Percentiles rank a stretch among this genome's conserved stretches.
Evolutionary conservation across 306 rosid species (phyloP).

Genomic region (Luffa acutangula): DNA sequence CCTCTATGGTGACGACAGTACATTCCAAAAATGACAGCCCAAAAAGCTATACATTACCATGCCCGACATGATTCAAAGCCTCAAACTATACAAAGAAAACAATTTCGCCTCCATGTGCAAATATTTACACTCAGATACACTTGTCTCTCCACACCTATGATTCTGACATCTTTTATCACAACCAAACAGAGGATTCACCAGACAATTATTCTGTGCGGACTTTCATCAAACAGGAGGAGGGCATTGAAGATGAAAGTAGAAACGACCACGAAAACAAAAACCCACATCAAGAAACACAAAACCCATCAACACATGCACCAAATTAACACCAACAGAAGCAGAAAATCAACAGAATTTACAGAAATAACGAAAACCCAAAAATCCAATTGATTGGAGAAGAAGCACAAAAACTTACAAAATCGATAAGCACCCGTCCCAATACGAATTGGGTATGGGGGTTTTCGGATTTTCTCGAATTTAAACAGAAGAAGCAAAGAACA

Average conservation of each 20-base stretch:
- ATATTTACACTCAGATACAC: neutral
- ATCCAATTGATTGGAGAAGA: slow-evolving; percentile 10
- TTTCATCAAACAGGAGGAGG: neutral
- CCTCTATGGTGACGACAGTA: neutral
- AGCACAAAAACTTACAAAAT: slow-evolving; percentile 12
- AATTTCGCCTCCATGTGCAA: neutral
- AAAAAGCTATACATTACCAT: slow-evolving; percentile 4
- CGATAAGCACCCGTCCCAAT: slow-evolving; percentile 14
- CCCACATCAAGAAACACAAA: slow-evolving; percentile 13
- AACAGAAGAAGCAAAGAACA: neutral
- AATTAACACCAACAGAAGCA: slow-evolving; percentile 4
- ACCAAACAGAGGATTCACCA: slow-evolving; percentile 5
- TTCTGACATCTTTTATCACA: slow-evolving; percentile 1
- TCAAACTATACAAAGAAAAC: neutral
- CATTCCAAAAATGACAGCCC: slow-evolving; percentile 4
- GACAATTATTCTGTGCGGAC: neutral
- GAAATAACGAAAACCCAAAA: slow-evolving; percentile 15
- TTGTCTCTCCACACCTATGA: neutral
- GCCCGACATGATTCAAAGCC: neutral
- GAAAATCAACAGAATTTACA: slow-evolving; percentile 14
- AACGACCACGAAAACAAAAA: slow-evolving; percentile 10
- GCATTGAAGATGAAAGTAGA: slow-evolving; percentile 4
- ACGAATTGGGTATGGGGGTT: slow-evolving; percentile 5
- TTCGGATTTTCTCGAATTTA: neutral
- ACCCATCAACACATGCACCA: slow-evolving; percentile 17